Conservation (phyloP, 1,139 yeast species). For the Kurtzmaniella quercitrusa region DNA sequence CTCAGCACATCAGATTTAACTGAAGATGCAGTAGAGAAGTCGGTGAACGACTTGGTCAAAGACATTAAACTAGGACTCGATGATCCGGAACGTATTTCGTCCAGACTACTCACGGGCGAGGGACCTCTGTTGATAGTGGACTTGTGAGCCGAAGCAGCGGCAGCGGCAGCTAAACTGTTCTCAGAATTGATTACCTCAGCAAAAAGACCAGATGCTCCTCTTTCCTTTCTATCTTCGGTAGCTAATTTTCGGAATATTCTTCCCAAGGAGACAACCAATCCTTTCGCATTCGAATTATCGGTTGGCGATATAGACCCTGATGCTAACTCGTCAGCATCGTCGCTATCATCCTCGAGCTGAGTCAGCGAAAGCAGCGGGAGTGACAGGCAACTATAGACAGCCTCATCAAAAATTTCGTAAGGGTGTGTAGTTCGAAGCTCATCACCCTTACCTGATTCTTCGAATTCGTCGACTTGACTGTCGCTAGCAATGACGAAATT, state of each 20-base stretch:
- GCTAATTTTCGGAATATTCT: conserved; percentile 34
- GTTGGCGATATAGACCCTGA: conserved; percentile 11
- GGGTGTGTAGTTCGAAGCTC: conserved; percentile 53
- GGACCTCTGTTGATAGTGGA: background rate
- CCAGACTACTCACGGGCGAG: conserved; percentile 3
- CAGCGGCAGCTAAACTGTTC: background rate
- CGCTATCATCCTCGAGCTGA: conserved; percentile 9
- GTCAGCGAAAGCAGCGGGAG: conserved; percentile 20
- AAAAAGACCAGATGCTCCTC: background rate
- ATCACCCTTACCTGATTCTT: conserved; percentile 20
- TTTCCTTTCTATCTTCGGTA: conserved; percentile 22
- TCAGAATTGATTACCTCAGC: background rate
- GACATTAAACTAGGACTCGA: conserved; percentile 45
- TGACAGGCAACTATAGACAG: conserved; percentile 57
- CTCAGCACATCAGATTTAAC: conserved; percentile 27
- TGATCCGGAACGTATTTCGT: conserved; percentile 34
- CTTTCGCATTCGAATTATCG: conserved; percentile 16
- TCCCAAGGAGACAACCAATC: conserved; percentile 35
- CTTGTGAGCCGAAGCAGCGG: background rate
- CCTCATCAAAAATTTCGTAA: conserved; percentile 74
- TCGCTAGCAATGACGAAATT: conserved; percentile 43
- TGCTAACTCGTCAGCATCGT: conserved; percentile 8
- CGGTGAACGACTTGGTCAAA: conserved; percentile 37
- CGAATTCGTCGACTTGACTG: conserved; percentile 24
- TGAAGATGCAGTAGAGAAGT: conserved; percentile 28